These are phyloP conservation scores for Rehmannia glutinosa DNA, from an alignment of 257 asterid species.

Conservation along the genomic window DNA sequence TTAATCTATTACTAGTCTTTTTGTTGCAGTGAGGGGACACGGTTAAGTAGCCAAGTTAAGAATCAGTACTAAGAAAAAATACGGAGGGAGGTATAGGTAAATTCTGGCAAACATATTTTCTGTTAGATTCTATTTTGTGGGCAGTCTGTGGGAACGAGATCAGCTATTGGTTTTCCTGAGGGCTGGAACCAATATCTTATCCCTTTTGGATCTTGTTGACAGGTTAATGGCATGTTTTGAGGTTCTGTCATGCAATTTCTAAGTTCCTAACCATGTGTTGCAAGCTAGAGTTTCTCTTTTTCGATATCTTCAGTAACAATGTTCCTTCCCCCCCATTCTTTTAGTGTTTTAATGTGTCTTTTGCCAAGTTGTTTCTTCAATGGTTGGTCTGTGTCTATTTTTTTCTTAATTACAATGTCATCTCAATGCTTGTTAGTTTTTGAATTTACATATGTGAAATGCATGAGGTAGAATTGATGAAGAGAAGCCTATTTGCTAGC, in stretches of 20 bases:
- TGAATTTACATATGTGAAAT: not conserved
- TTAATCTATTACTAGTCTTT: not conserved
- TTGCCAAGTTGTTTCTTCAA: not conserved
- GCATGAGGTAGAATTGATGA: slow-evolving; percentile 8
- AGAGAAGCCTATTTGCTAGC: not conserved
- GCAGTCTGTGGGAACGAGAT: not conserved
- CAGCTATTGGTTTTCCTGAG: not conserved
- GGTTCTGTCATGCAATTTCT: not conserved
- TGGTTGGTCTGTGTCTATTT: not conserved
- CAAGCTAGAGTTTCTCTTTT: not conserved
- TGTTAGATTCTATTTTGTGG: slow-evolving; percentile 9
- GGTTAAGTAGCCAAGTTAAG: slow-evolving; percentile 11
- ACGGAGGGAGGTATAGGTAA: not conserved
- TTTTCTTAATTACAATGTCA: not conserved
- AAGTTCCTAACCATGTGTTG: not conserved
- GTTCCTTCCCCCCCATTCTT: too few species aligned
- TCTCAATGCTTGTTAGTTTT: not conserved
- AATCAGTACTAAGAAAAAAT: not conserved
- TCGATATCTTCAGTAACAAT: not conserved
- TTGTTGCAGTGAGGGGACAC: slow-evolving; percentile 1
- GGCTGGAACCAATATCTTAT: slow-evolving; percentile 4
- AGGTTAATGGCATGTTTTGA: not conserved
- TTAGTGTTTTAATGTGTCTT: not conserved
- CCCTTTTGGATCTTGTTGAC: not conserved
- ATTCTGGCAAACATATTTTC: not conserved